Evolutionary conservation across 2,329 filamentous ascomycete genomes (phyloP).

Genomic region (Diaporthe eres): DNA sequence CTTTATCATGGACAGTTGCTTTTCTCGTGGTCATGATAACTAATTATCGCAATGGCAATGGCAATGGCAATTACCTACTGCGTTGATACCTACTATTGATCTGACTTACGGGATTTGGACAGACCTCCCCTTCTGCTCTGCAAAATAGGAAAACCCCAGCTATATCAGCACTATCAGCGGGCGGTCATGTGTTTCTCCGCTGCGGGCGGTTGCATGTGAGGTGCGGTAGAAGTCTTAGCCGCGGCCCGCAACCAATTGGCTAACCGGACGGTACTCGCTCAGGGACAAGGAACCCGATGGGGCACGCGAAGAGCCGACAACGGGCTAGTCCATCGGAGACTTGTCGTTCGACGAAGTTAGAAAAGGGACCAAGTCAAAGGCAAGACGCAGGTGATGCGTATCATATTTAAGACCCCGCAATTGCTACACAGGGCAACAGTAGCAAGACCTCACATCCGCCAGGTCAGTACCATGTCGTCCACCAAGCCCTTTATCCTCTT

Average conservation of each 20-base stretch:
- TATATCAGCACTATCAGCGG: not conserved
- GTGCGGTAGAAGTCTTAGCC: not conserved
- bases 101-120: not conserved
- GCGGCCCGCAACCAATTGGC: not conserved
- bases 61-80: too few relatives aligned
- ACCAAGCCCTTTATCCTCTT: constrained; percentile 1
- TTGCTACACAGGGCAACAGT: not conserved
- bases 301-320: not conserved
- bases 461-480: not conserved
- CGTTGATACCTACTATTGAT: not conserved
- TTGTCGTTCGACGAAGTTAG: too few relatives aligned
- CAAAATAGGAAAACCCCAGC: not conserved
- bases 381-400: not conserved
- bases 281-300: not conserved
- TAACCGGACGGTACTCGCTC: not conserved
- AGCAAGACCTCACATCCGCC: constrained; percentile 2
- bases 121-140: not conserved
- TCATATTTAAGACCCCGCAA: not conserved
- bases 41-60: too few relatives aligned
- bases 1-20: not conserved
- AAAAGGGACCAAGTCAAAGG: not conserved
- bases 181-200: not conserved
- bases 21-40: too few relatives aligned
- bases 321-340: not conserved
- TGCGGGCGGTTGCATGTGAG: not conserved